Evolutionary conservation across 208 protist species (phyloP).

Genomic region (Phytomonas francai): DNA sequence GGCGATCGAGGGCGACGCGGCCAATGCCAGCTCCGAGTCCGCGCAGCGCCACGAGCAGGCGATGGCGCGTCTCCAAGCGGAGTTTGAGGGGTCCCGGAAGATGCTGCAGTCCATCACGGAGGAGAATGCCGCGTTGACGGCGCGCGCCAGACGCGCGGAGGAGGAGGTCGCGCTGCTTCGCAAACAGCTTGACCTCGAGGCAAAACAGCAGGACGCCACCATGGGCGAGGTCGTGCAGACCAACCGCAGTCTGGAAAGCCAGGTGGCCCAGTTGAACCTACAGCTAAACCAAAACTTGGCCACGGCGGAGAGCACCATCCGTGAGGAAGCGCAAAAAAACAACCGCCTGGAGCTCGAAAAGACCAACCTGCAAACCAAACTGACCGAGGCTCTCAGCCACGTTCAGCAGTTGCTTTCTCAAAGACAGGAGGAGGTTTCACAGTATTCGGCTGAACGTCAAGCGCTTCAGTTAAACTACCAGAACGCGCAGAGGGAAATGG

Average conservation of each 20-base stretch:
- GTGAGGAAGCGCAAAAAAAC: slow-evolving; percentile 33
- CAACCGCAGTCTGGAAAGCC: slow-evolving; percentile 23
- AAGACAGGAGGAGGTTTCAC: slow-evolving; percentile 37
- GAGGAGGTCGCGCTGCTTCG: slow-evolving; percentile 24
- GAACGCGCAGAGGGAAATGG: not conserved
- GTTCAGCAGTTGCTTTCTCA: slow-evolving; percentile 34
- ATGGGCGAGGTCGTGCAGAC: slow-evolving; percentile 21
- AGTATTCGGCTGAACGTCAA: slow-evolving; percentile 33
- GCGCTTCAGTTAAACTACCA: slow-evolving; percentile 14
- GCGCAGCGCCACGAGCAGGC: slow-evolving; percentile 38
- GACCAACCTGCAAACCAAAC: slow-evolving; percentile 40
- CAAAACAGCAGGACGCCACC: slow-evolving; percentile 22
- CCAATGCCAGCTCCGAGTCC: slow-evolving; percentile 17
- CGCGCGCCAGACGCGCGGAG: slow-evolving; percentile 14
- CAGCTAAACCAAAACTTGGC: slow-evolving; percentile 32
- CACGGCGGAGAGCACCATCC: slow-evolving; percentile 43
- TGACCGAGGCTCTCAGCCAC: slow-evolving; percentile 48
- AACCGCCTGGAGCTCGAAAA: slow-evolving; percentile 49
- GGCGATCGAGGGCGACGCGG: slow-evolving; percentile 25
- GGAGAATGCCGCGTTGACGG: slow-evolving; percentile 19
- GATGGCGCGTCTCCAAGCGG: slow-evolving; percentile 34
- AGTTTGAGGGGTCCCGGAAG: slow-evolving; percentile 24
- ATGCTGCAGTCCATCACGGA: slow-evolving; percentile 20
- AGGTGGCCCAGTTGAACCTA: slow-evolving; percentile 22
- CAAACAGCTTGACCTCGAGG: slow-evolving; percentile 25